Percentiles rank a stretch among this genome's conserved stretches.
These are phyloP conservation scores for Alternaria infectoria DNA, from an alignment of 2,329 filamentous ascomycete genomes.

Conservation along the genomic window DNA sequence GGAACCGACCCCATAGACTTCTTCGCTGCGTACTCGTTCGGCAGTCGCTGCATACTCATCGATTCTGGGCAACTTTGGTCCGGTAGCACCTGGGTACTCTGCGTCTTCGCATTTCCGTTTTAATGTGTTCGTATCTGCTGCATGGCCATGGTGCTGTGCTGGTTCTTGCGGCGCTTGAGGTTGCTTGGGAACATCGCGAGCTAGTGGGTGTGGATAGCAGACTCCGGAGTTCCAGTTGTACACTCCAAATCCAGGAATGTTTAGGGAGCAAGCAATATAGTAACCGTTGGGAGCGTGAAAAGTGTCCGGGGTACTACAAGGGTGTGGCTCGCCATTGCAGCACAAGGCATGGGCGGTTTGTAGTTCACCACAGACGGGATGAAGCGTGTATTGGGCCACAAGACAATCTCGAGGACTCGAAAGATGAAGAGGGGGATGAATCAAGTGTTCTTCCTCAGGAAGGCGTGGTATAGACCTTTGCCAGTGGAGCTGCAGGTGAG, in stretches of 20 bases:
- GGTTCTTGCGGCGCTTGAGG: not conserved
- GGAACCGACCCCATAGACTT: not conserved
- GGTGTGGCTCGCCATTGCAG: not conserved
- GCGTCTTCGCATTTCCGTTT: not conserved
- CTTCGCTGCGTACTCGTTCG: not conserved
- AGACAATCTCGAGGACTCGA: not conserved
- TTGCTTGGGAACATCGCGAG: not conserved
- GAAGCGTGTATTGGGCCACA: not conserved
- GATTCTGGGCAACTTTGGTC: not conserved
- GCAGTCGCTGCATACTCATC: not conserved
- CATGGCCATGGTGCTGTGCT: not conserved
- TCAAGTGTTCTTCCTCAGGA: not conserved
- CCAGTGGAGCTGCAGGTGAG: not conserved
- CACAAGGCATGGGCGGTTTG: not conserved
- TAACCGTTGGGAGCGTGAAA: not conserved
- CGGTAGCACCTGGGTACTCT: not conserved
- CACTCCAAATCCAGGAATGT: not conserved
- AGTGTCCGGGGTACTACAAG: not conserved
- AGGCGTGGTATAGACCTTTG: not conserved
- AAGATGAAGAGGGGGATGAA: not conserved
- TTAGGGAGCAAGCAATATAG: not conserved
- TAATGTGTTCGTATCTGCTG: not conserved
- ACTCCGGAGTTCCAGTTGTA: not conserved
- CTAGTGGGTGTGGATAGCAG: not conserved
- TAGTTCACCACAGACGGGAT: not conserved